These are phyloP conservation scores for Ramaria rubella DNA, from an alignment of 768 basidiomycete species.

Conservation along the genomic window DNA sequence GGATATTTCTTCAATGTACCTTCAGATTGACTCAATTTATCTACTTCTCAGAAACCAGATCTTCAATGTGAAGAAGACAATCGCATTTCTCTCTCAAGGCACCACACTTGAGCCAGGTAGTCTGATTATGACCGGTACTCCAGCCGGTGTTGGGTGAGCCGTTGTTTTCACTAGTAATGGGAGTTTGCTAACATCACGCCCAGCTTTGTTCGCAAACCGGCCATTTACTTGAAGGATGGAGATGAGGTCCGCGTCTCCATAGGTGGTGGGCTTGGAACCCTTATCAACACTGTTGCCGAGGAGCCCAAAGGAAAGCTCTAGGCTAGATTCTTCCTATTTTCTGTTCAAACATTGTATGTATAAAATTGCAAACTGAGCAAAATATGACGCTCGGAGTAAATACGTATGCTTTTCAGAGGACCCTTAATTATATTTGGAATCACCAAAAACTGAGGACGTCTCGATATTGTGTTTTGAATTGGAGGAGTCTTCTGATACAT, in stretches of 20 bases:
- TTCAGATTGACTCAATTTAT: neutral
- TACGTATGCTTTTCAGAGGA: no score
- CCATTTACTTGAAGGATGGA: constrained; percentile 63
- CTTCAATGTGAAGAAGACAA: constrained; percentile 69
- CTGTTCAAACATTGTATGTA: neutral
- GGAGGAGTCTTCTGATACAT: neutral
- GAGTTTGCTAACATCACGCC: constrained; percentile 65
- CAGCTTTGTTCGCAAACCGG: constrained; percentile 69
- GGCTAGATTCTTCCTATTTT: neutral
- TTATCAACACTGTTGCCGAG: constrained; percentile 73
- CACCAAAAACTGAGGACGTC: neutral
- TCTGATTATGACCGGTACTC: constrained; percentile 61
- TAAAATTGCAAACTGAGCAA: neutral
- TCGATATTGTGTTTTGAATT: neutral
- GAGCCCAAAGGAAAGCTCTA: constrained; percentile 33
- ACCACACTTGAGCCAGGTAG: constrained; percentile 79
- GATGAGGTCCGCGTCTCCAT: constrained; percentile 67
- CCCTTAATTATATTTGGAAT: no score
- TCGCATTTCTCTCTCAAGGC: constrained; percentile 76
- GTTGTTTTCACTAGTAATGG: neutral
- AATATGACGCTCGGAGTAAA: no score
- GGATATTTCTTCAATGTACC: constrained; percentile 17
- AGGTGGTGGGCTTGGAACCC: constrained; percentile 67
- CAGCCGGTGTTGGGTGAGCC: constrained; percentile 11
- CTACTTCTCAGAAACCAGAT: constrained; percentile 59